These are phyloP conservation scores for Neurospora hispaniola DNA, from an alignment of 495 filamentous ascomycete genomes.

Conservation along the genomic window DNA sequence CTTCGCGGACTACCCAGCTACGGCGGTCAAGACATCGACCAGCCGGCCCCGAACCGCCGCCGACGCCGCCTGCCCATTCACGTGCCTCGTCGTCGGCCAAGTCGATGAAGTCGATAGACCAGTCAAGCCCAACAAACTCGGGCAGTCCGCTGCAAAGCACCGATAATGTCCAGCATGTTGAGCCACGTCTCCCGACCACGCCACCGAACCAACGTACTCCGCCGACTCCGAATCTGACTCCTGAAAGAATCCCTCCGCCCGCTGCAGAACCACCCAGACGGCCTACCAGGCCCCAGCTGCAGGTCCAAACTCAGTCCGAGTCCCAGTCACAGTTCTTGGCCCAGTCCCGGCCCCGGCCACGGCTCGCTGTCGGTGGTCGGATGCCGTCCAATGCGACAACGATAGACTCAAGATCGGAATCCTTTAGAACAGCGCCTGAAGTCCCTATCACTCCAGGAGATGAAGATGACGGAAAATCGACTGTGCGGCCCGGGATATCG, in stretches of 20 bases:
- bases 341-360: neutral
- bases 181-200: slow-evolving; percentile 35
- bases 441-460: slow-evolving; percentile 49
- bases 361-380: slow-evolving; percentile 20
- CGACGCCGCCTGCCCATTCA: slow-evolving; percentile 45
- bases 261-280: slow-evolving; percentile 42
- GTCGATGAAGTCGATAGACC: slow-evolving; percentile 26
- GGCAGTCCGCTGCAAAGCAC: slow-evolving; percentile 24
- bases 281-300: slow-evolving; percentile 29
- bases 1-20: slow-evolving; percentile 22
- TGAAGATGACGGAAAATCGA: slow-evolving; percentile 37
- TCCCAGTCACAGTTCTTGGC: no score
- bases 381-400: slow-evolving; percentile 32
- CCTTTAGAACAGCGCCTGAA: slow-evolving; percentile 64
- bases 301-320: neutral
- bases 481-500: slow-evolving; percentile 36
- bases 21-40: slow-evolving; percentile 4
- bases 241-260: slow-evolving; percentile 44
- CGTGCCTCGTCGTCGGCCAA: slow-evolving; percentile 38
- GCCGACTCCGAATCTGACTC: slow-evolving; percentile 60
- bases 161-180: slow-evolving; percentile 11
- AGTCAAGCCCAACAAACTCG: slow-evolving; percentile 23
- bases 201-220: slow-evolving; percentile 55
- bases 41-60: slow-evolving; percentile 34
- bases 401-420: slow-evolving; percentile 52